phyloP scores from a whole-genome alignment of 768 basidiomycete species.

The Porphyrellus cyaneotinctus region DNA sequence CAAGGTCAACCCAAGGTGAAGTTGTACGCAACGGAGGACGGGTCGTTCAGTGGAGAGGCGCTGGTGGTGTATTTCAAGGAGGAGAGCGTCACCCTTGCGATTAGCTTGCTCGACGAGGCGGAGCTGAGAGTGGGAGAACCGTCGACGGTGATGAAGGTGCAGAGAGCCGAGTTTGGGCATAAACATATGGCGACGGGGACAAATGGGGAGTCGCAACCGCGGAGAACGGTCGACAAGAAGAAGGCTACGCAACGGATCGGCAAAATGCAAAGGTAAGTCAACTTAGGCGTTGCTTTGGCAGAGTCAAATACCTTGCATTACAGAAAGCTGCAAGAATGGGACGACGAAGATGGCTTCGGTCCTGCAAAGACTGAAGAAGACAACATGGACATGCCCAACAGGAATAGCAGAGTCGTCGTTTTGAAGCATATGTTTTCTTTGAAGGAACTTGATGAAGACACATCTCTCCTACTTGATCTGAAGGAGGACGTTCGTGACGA shows the following conservation, averaged over 20 bases:
- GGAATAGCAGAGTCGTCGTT: constrained; percentile 79
- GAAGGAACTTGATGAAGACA: constrained; percentile 79
- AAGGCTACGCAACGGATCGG: constrained; percentile 69
- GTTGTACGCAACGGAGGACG: constrained; percentile 86
- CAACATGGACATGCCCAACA: constrained; percentile 40
- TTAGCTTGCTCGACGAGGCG: constrained; percentile 85
- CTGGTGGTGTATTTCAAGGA: constrained; percentile 97
- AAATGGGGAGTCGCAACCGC: constrained; percentile 42
- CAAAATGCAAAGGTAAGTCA: constrained; percentile 77
- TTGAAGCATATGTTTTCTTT: constrained; percentile 94
- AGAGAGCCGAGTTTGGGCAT: constrained; percentile 75
- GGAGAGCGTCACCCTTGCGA: constrained; percentile 83
- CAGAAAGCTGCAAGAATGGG: constrained; percentile 93
- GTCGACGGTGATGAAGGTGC: constrained; percentile 66
- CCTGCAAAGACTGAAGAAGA: constrained; percentile 60
- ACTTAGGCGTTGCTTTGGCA: neutral
- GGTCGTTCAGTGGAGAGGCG: constrained; percentile 89
- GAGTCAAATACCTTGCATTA: neutral
- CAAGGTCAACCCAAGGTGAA: constrained; percentile 92
- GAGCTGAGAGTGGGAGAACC: constrained; percentile 83
- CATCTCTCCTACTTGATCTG: constrained; percentile 80
- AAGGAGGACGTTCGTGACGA: constrained; percentile 97
- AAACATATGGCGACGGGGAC: constrained; percentile 47
- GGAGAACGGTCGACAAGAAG: constrained; percentile 74
- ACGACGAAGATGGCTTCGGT: constrained; percentile 90